Conservation (phyloP, 306 rosid species). For the Vicia faba region DNA sequence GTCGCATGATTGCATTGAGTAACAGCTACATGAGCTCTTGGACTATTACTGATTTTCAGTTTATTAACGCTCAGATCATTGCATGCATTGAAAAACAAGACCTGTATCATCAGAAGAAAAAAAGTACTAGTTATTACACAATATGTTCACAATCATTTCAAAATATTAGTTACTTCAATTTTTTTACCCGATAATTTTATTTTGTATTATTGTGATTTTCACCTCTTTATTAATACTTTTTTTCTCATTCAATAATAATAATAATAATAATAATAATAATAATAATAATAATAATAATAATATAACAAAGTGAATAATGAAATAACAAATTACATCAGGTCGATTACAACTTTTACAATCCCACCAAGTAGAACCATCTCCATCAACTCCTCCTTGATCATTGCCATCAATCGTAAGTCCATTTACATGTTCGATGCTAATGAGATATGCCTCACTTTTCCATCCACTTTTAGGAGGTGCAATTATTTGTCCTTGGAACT, state of each 20-base stretch:
- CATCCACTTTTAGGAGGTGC: neutral
- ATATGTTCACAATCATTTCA: neutral
- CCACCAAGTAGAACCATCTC: neutral
- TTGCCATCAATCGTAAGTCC: neutral
- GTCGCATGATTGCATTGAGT: neutral
- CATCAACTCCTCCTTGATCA: neutral
- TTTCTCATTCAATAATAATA: too few relatives aligned
- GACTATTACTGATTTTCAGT: conserved; percentile 19
- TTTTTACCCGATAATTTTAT: too few relatives aligned
- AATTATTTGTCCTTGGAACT: neutral
- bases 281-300: too few relatives aligned
- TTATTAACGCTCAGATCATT: conserved; percentile 5
- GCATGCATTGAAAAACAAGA: neutral
- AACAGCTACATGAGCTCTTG: conserved; percentile 33
- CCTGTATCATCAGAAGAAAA: neutral
- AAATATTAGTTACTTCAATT: neutral
- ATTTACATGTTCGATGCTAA: neutral
- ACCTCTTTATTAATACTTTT: too few relatives aligned
- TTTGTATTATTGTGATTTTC: too few relatives aligned
- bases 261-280: too few relatives aligned
- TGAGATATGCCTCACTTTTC: neutral
- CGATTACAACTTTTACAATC: neutral
- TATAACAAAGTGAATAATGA: neutral
- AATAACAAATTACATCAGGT: neutral
- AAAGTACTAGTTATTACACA: too few relatives aligned